A percentile compares a stretch with the other conserved stretches of the same genome.
These are phyloP conservation scores for Bryum argenteum DNA, from an alignment of 225 moss, liverwort and hornwort species.

Conservation along the genomic window DNA sequence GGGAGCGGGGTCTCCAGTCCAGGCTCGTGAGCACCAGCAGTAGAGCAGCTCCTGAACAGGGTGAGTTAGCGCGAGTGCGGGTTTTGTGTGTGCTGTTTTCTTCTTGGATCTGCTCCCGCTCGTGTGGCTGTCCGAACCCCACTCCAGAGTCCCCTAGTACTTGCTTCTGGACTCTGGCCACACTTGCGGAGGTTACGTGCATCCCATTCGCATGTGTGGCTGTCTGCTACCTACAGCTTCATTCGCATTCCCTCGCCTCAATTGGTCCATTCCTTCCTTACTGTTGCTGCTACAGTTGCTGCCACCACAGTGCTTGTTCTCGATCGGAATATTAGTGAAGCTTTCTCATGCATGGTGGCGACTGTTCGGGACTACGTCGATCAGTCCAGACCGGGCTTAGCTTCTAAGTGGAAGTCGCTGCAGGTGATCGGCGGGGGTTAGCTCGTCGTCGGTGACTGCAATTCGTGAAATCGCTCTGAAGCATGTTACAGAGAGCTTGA, in stretches of 20 bases:
- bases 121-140: slow-evolving; percentile 50
- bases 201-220: slow-evolving; percentile 33
- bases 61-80: slow-evolving; percentile 6
- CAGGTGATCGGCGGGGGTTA: neutral
- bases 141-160: slow-evolving; percentile 30
- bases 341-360: neutral
- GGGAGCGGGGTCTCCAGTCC: slow-evolving; percentile 28
- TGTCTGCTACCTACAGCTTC: slow-evolving; percentile 16
- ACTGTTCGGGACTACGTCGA: neutral
- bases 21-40: slow-evolving; percentile 23
- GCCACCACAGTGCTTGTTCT: neutral
- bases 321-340: neutral
- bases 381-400: neutral
- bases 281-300: neutral
- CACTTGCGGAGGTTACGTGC: slow-evolving; percentile 56
- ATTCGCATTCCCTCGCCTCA: neutral
- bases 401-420: neutral
- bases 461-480: neutral
- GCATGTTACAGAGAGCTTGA: neutral
- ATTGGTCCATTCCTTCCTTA: slow-evolving; percentile 7
- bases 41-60: slow-evolving; percentile 15
- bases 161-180: slow-evolving; percentile 16
- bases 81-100: slow-evolving; percentile 11
- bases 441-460: neutral
- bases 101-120: slow-evolving; percentile 37